A percentile compares a stretch with the other conserved stretches of the same genome.
phyloP scores from a whole-genome alignment of 129 eudicot species.

The Scalesia atractyloides region DNA sequence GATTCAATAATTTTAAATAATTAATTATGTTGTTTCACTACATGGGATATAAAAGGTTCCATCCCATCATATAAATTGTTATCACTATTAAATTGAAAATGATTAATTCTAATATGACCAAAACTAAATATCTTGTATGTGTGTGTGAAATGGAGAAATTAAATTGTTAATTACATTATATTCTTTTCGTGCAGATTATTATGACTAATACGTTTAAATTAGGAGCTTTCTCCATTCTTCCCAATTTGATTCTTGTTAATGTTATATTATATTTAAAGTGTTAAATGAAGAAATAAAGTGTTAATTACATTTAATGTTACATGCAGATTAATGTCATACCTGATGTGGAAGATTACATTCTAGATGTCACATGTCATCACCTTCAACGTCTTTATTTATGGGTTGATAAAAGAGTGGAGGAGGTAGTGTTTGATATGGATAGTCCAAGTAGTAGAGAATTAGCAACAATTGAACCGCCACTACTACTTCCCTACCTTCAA shows the following conservation, averaged over 20 bases:
- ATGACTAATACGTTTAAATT: background rate
- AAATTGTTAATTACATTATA: no score
- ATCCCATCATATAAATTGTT: no score
- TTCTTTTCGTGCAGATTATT: background rate
- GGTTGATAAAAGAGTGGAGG: background rate
- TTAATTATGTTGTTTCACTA: no score
- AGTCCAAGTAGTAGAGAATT: slow-evolving; percentile 5
- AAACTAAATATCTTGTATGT: no score
- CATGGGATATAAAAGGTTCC: no score
- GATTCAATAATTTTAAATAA: no score
- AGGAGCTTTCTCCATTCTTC: background rate
- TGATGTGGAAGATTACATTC: no score
- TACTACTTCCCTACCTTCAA: background rate
- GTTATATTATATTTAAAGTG: background rate
- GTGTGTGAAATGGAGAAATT: no score
- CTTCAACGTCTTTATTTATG: background rate
- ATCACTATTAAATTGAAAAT: no score
- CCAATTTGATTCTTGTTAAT: no score
- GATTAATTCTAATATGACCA: no score
- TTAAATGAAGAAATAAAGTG: background rate
- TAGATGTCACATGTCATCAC: background rate
- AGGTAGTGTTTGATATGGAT: slow-evolving; percentile 21
- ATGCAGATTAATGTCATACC: no score
- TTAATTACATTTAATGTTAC: background rate
- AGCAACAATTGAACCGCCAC: background rate